Percentiles rank a stretch among this genome's conserved stretches.
These are phyloP conservation scores for Lepidium aucheri DNA, from an alignment of 345 rosid genomes.

Conservation along the genomic window DNA sequence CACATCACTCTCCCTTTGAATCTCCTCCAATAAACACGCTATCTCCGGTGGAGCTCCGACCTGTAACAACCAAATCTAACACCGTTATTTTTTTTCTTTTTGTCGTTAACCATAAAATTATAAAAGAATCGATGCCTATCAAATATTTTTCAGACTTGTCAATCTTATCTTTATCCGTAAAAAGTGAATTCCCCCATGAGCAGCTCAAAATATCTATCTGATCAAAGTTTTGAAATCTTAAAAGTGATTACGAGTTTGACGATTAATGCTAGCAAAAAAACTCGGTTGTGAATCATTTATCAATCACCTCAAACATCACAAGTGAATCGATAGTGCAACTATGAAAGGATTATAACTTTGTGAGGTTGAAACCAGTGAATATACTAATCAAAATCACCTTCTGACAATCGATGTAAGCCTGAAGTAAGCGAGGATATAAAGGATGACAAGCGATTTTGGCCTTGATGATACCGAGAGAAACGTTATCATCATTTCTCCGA, in stretches of 20 bases:
- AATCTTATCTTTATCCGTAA: background rate
- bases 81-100: background rate
- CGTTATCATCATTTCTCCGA: slow-evolving; percentile 34
- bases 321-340: background rate
- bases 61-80: slow-evolving; percentile 24
- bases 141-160: slow-evolving; percentile 1
- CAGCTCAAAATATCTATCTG: background rate
- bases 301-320: background rate
- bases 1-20: slow-evolving; percentile 42
- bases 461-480: slow-evolving; percentile 42
- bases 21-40: slow-evolving; percentile 55
- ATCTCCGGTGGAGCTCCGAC: slow-evolving; percentile 93
- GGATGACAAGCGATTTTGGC: slow-evolving; percentile 84
- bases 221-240: too few relatives aligned
- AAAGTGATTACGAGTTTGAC: too few relatives aligned
- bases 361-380: too few relatives aligned
- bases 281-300: background rate
- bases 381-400: slow-evolving; percentile 43
- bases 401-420: slow-evolving; percentile 88
- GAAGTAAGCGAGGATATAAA: slow-evolving; percentile 72
- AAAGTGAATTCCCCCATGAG: background rate
- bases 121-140: background rate
- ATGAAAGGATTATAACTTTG: background rate
- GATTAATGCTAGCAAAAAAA: background rate
- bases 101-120: slow-evolving; percentile 26